Evolutionary conservation across 495 filamentous ascomycete genomes (phyloP).

Genomic region (Penicillium robsamsonii): DNA sequence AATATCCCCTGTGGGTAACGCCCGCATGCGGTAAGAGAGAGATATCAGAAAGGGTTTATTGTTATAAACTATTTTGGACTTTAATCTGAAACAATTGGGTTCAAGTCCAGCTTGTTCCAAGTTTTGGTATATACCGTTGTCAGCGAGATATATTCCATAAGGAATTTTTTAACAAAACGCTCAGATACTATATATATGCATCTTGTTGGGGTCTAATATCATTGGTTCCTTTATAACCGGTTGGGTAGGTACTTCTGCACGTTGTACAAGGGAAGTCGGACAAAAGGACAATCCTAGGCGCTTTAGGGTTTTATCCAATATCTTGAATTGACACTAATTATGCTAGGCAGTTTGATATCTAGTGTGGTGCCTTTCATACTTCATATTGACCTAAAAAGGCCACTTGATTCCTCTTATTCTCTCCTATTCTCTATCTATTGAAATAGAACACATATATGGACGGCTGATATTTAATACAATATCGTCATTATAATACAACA

Average conservation of each 20-base stretch:
- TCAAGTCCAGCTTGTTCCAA: not conserved
- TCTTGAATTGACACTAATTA: not conserved
- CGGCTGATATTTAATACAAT: too few relatives aligned
- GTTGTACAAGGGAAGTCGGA: constrained; percentile 21
- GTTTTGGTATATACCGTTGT: not conserved
- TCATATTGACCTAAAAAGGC: not conserved
- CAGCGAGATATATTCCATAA: not conserved
- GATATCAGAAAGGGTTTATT: not conserved
- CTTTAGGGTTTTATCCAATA: not conserved
- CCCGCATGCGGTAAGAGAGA: constrained; percentile 6
- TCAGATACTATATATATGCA: not conserved
- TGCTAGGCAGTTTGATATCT: not conserved
- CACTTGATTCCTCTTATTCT: not conserved
- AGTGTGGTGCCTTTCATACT: not conserved
- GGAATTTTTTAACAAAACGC: not conserved
- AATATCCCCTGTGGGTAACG: not conserved
- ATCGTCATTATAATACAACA: not conserved
- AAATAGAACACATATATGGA: too few relatives aligned
- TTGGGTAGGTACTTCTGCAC: constrained; percentile 14
- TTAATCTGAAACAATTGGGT: constrained; percentile 7
- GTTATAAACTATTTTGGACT: constrained; percentile 6
- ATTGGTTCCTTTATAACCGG: constrained; percentile 8
- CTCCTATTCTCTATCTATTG: too few relatives aligned
- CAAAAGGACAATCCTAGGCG: constrained; percentile 13
- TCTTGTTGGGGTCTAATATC: not conserved